Evolutionary conservation across 495 filamentous ascomycete species (phyloP), one percentile per base, ranked within the genome.

Genomic region (Monascus purpureus): DNA sequence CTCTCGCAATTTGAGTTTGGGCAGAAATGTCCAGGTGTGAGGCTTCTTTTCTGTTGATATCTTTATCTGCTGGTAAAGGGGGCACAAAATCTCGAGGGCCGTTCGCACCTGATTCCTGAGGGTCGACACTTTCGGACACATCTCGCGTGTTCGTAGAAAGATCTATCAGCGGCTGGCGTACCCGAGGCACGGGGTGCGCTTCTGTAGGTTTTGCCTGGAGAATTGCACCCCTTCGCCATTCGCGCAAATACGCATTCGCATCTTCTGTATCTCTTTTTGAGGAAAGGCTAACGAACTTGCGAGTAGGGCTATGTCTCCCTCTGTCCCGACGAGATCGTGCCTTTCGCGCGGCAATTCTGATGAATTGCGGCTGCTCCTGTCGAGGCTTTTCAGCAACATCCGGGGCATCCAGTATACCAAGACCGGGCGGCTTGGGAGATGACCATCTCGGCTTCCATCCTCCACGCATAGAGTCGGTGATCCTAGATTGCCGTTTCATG

Each of bases 161-260:
- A 28, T 37, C 36, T 7, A 26, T 19, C 14, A 53, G 31, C 25
- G 53, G 38, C 18, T 39, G 46, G 26, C 41, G 44, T 31, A 33
- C 40, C 7, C 25, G 44, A 33, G 38, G 34, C 26, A 42, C 49
- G 14, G 38, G 31, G 19, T 36, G 42, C 13, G 43, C 41, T 18
- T 46, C 36, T 12, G 42, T 37, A 23, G 57, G 38, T 19, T 45
- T 46, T 26, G 46, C 59, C 29, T 70, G 70, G 13, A 47, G 53
- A 28, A 87, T 74, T 24, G 52, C 72, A 5, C 87, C 86, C 37
- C 61, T 65, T 45, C 72, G 77, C 90, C 90, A 97, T 34, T 79
- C 67, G 13, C 57, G 61, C 29, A 97, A 55, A 8, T 73, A 61
- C 9, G 59, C 53, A 28, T 76, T 73, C 1, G 74, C 79, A 47